Percentiles rank a stretch among this genome's conserved stretches.
Conservation (phyloP, 331 rosid genomes). For the Saraca asoca region DNA sequence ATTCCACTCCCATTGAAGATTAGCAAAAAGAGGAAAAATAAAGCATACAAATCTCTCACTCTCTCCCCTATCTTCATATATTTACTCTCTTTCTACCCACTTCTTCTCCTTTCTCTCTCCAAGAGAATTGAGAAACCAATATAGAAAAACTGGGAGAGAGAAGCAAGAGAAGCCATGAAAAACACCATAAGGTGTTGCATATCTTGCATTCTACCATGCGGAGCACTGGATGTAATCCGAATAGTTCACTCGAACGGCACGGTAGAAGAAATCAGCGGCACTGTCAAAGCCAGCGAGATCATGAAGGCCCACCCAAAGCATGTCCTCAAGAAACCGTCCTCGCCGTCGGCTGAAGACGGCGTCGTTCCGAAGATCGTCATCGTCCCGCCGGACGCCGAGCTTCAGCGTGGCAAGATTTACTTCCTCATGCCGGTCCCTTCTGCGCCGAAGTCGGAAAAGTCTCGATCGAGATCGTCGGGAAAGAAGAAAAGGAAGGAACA, state of each 20-base stretch:
- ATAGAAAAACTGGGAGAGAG: slow-evolving; percentile 17
- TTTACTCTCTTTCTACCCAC: background rate
- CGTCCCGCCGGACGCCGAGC: slow-evolving; percentile 90
- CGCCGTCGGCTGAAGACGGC: slow-evolving; percentile 52
- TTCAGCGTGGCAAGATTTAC: slow-evolving; percentile 95
- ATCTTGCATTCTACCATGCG: slow-evolving; percentile 97
- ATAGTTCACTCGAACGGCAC: slow-evolving; percentile 86
- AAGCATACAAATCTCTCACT: slow-evolving; percentile 18
- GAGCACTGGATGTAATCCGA: slow-evolving; percentile 84
- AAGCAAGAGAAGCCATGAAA: slow-evolving; percentile 52
- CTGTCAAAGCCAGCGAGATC: slow-evolving; percentile 73
- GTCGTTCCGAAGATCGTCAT: slow-evolving; percentile 74
- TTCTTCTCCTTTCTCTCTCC: slow-evolving; percentile 29
- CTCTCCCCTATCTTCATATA: slow-evolving; percentile 28
- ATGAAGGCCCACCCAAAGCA: slow-evolving; percentile 88
- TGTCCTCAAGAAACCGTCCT: slow-evolving; percentile 81
- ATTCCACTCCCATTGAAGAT: slow-evolving; percentile 41
- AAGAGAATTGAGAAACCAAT: slow-evolving; percentile 37
- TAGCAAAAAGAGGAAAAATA: slow-evolving; percentile 28
- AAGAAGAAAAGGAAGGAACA: slow-evolving; percentile 52
- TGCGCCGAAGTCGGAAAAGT: slow-evolving; percentile 30
- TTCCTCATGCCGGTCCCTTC: slow-evolving; percentile 83
- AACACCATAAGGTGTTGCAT: slow-evolving; percentile 85
- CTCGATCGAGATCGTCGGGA: slow-evolving; percentile 27
- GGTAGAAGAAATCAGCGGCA: slow-evolving; percentile 81